A percentile compares a stretch with the other conserved stretches of the same genome.
phyloP scores from a whole-genome alignment of 805 yeast genomes.

The Kazachstania bromeliacearum region DNA sequence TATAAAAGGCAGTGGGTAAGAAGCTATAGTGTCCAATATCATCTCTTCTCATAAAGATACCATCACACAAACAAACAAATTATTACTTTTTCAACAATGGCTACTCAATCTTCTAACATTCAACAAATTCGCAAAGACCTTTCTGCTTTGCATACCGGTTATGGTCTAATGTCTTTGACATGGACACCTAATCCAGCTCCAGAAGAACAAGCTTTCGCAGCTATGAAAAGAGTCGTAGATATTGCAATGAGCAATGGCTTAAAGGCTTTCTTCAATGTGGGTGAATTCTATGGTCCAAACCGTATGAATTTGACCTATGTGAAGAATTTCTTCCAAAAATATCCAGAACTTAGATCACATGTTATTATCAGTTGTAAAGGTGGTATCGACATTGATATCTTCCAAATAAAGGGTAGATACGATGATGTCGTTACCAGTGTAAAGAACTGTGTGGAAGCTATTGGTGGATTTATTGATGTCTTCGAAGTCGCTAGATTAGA shows the following conservation, averaged over 20 bases:
- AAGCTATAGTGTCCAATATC: no score
- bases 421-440: constrained; percentile 42
- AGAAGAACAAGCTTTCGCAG: constrained; percentile 41
- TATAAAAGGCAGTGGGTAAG: no score
- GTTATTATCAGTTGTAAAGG: constrained; percentile 64
- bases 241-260: constrained; percentile 21
- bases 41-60: no score
- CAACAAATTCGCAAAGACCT: constrained; percentile 14
- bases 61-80: no score
- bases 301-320: constrained; percentile 47
- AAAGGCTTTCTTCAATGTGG: constrained; percentile 55
- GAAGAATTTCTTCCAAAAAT: constrained; percentile 43
- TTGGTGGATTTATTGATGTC: constrained; percentile 44
- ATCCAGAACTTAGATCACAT: constrained; percentile 47
- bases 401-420: constrained; percentile 41
- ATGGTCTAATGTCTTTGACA: constrained; percentile 77
- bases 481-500: constrained; percentile 72
- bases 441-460: constrained; percentile 31
- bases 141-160: constrained; percentile 35
- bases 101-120: no score
- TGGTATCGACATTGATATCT: constrained; percentile 32
- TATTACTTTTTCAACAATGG: no score
- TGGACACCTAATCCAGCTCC: constrained; percentile 53
- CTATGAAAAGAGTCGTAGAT: constrained; percentile 44
- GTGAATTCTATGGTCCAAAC: constrained; percentile 65